These are phyloP conservation scores for Draba incana DNA, from an alignment of 345 rosid genomes.

Conservation along the genomic window DNA sequence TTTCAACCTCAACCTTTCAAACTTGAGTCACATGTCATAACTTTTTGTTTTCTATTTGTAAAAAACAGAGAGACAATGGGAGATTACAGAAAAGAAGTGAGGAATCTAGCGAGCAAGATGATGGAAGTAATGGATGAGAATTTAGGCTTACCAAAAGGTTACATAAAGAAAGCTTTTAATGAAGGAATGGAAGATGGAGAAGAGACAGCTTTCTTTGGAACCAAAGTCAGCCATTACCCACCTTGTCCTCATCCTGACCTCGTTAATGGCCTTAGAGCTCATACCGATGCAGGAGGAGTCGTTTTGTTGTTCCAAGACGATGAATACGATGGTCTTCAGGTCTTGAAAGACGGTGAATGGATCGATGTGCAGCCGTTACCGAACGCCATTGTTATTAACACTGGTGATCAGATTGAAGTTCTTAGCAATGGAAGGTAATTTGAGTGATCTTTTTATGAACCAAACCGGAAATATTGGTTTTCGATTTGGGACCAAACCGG, in stretches of 20 bases:
- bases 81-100: conserved; percentile 72
- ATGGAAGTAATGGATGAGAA: conserved; percentile 94
- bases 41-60: not conserved
- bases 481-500: too few species aligned
- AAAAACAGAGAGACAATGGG: conserved; percentile 69
- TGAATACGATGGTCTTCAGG: conserved; percentile 74
- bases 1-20: not conserved
- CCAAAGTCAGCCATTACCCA: conserved; percentile 93
- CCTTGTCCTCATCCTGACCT: conserved; percentile 84
- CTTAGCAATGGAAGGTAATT: conserved; percentile 68
- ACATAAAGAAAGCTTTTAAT: conserved; percentile 65
- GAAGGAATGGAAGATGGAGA: conserved; percentile 50
- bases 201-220: conserved; percentile 66
- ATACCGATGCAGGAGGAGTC: conserved; percentile 97
- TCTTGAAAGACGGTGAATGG: conserved; percentile 82
- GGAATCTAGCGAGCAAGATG: conserved; percentile 65
- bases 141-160: conserved; percentile 67
- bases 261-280: conserved; percentile 76
- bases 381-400: conserved; percentile 76
- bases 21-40: not conserved
- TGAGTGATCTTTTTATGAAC: not conserved
- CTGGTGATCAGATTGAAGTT: conserved; percentile 95
- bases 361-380: conserved; percentile 81
- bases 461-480: too few species aligned
- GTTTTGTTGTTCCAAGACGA: conserved; percentile 89